Base-by-base conservation (phyloP, 2,329 filamentous ascomycete genomes). In the Ophiostoma ips region DNA sequence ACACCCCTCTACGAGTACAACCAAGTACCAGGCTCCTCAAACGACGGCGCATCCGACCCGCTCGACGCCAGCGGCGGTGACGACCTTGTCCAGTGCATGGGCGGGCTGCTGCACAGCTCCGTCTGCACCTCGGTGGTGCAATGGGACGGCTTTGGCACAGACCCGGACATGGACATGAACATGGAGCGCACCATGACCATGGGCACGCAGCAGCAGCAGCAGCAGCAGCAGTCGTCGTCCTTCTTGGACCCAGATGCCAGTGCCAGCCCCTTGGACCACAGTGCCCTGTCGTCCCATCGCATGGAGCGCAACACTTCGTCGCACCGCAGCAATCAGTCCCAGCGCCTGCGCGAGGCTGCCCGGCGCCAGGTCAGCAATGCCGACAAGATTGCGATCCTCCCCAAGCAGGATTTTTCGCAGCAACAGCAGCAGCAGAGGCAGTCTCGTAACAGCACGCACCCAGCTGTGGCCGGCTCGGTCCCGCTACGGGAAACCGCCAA, bases 221-320 rank as follows among this genome's bases (percentile, higher is more conserved):
- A n/a, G n/a, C n/a, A n/a, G n/a, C n/a, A n/a, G n/a, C n/a, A n/a
- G n/a, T n/a, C n/a, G n/a, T n/a, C n/a, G n/a, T n/a, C n/a, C n/a
- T n/a, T 10, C 11, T 30, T 41, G 13, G 12, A 10, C 33, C 33
- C 8, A 10, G 33, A 10, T 12, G 15, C 33, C 12, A 35, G 11
- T n/a, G n/a, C 33, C 11, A n/a, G 12, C 4, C 12, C 12, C 19
- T 63, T 64, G 62, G 67, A 73, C 54, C 67, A 72, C 9, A n/a
- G n/a, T n/a, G 72, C 71, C 1, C 54, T 62, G n/a, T 76, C 73
- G 9, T 69, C 65, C 52, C 71, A 69, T 55, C 75, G 72, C 56
- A 62, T 59, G 49, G 68, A 61, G 55, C 76, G 73, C 1, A 70
- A 56, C 2, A 62, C 62, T 4, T 75, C 73, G 1, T 41, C 38